Evolutionary conservation across 2,329 filamentous ascomycete genomes (phyloP).

Genomic region (Aspergillus jensenii): DNA sequence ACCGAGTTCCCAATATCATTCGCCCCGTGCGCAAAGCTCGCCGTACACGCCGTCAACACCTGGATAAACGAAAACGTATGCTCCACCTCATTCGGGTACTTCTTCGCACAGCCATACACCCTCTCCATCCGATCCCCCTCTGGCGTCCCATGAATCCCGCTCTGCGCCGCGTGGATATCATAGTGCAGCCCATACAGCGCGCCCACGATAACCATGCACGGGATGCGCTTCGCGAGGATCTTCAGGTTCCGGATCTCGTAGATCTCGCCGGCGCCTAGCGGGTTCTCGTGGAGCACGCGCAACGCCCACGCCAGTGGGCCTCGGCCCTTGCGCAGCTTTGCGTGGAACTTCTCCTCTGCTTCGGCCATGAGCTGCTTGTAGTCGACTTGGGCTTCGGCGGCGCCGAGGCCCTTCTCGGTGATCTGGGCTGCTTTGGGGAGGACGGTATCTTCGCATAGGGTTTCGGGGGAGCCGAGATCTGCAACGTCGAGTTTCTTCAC

Average conservation of each 20-base stretch:
- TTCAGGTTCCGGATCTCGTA: slow-evolving; percentile 73
- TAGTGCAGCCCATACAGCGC: slow-evolving; percentile 75
- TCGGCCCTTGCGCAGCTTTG: slow-evolving; percentile 60
- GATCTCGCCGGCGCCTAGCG: slow-evolving; percentile 68
- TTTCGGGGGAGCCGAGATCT: slow-evolving; percentile 6
- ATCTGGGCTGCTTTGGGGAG: slow-evolving; percentile 23
- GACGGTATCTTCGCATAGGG: slow-evolving; percentile 40
- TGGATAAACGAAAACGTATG: slow-evolving; percentile 58
- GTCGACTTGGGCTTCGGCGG: slow-evolving; percentile 51
- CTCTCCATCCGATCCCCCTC: slow-evolving; percentile 70
- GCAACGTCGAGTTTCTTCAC: too few species aligned
- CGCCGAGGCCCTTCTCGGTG: neutral
- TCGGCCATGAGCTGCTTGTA: slow-evolving; percentile 64
- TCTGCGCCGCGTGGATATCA: slow-evolving; percentile 76
- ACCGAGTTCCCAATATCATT: slow-evolving; percentile 75
- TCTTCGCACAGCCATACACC: slow-evolving; percentile 63
- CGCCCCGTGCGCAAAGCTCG: slow-evolving; percentile 64
- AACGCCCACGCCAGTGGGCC: slow-evolving; percentile 82
- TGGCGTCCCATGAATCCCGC: slow-evolving; percentile 68
- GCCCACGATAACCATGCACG: slow-evolving; percentile 64
- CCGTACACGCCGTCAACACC: slow-evolving; percentile 52
- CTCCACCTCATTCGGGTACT: slow-evolving; percentile 70
- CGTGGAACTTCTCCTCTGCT: slow-evolving; percentile 59
- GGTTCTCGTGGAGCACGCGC: slow-evolving; percentile 72
- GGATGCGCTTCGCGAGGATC: slow-evolving; percentile 63